These are phyloP conservation scores for Quercus alba DNA, from an alignment of 306 rosid species.

Conservation along the genomic window DNA sequence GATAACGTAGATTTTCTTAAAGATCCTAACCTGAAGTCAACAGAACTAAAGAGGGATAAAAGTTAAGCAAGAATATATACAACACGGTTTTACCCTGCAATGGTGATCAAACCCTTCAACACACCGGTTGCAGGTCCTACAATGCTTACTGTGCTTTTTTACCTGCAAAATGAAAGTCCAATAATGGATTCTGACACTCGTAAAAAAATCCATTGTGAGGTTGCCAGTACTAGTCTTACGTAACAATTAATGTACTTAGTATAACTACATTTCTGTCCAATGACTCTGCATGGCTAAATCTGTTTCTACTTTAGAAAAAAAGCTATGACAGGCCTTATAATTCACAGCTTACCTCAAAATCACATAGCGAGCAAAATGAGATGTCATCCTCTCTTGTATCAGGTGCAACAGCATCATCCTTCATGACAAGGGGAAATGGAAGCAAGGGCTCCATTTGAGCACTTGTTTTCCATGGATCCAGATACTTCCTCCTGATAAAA, in stretches of 20 bases:
- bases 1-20: not conserved
- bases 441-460: conserved; percentile 68
- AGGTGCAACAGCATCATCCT: conserved; percentile 70
- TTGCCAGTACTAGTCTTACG: not conserved
- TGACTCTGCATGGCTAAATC: not conserved
- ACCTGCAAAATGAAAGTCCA: conserved; percentile 42
- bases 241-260: not conserved
- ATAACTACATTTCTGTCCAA: not conserved
- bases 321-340: not conserved
- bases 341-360: conserved; percentile 51
- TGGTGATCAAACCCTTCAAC: conserved; percentile 98
- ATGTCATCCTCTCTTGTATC: conserved; percentile 59
- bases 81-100: conserved; percentile 63
- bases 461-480: conserved; percentile 60
- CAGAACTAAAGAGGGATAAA: not conserved
- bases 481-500: conserved; percentile 72
- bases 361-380: conserved; percentile 81
- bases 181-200: not conserved
- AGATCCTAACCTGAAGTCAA: not conserved
- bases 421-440: conserved; percentile 72
- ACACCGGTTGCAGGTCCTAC: conserved; percentile 93
- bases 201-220: not conserved
- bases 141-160: conserved; percentile 81
- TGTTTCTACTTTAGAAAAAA: too few relatives aligned
- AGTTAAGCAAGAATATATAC: not conserved